These are phyloP conservation scores for Papiliotrema flavescens DNA, from an alignment of 1,284 basidiomycete genomes.

Conservation along the genomic window DNA sequence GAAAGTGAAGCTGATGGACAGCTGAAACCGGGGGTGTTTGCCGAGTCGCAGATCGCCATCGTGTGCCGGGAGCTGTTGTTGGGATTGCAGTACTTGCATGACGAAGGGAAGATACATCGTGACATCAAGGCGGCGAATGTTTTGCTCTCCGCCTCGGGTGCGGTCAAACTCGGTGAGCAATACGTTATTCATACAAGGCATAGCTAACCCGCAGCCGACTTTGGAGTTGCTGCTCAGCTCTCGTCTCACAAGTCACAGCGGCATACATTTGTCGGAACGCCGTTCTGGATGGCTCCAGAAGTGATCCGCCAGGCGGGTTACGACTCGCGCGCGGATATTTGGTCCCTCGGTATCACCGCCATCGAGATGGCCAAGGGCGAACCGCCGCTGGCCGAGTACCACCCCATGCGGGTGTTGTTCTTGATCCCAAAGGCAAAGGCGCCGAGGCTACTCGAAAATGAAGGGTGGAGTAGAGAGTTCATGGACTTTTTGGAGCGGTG, in stretches of 20 bases:
- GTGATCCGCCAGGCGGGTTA: conserved; percentile 97
- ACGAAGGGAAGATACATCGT: conserved; percentile 91
- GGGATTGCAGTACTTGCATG: conserved; percentile 92
- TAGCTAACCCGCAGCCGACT: conserved; percentile 63
- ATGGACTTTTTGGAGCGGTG: conserved; percentile 90
- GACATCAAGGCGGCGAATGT: conserved; percentile 99
- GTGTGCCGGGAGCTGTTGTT: conserved; percentile 87
- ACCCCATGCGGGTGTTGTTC: conserved; percentile 85
- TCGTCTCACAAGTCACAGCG: conserved; percentile 84
- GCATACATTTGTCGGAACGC: conserved; percentile 92
- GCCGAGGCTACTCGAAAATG: conserved; percentile 75
- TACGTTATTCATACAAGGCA: background rate
- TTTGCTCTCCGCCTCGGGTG: conserved; percentile 80
- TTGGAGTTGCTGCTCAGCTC: conserved; percentile 91
- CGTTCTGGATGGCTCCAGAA: conserved; percentile 99
- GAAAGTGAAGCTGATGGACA: conserved; percentile 14
- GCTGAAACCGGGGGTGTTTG: conserved; percentile 84
- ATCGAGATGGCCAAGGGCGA: conserved; percentile 95
- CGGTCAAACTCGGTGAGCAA: conserved; percentile 73
- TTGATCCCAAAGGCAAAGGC: conserved; percentile 86
- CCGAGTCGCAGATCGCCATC: conserved; percentile 89
- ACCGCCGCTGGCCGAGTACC: conserved; percentile 82
- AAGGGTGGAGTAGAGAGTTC: conserved; percentile 71
- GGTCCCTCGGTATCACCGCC: conserved; percentile 91
- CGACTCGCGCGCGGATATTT: conserved; percentile 93